Evolutionary conservation across 441 rosid species (phyloP).

Genomic region (Euphorbia celastroides): DNA sequence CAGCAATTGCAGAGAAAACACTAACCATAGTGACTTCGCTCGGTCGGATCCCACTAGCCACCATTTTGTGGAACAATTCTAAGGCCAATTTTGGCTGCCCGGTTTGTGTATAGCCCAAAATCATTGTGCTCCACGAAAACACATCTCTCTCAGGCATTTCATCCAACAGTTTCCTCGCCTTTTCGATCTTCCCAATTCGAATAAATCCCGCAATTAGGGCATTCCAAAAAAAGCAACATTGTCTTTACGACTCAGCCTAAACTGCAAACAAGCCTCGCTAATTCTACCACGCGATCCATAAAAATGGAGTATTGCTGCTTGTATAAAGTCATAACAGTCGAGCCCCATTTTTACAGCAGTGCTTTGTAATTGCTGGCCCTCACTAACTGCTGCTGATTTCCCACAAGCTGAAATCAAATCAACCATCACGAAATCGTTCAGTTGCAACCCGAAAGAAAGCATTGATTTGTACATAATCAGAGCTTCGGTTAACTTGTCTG

Average conservation of each 20-base stretch:
- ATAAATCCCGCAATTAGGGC: constrained; percentile 61
- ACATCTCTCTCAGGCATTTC: constrained; percentile 63
- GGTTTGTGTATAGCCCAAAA: constrained; percentile 59
- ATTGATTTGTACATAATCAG: constrained; percentile 43
- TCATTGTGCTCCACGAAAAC: constrained; percentile 80
- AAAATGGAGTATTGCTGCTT: constrained; percentile 61
- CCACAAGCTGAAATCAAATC: constrained; percentile 72
- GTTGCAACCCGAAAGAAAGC: constrained; percentile 39
- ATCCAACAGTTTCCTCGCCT: constrained; percentile 50
- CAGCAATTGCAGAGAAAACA: constrained; percentile 59
- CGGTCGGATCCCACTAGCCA: constrained; percentile 43
- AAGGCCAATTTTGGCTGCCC: constrained; percentile 50
- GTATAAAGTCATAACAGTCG: constrained; percentile 52
- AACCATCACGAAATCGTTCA: constrained; percentile 64
- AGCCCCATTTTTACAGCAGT: constrained; percentile 49
- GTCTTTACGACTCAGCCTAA: constrained; percentile 42
- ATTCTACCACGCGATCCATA: constrained; percentile 53
- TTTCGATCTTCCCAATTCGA: constrained; percentile 50
- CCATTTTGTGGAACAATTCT: constrained; percentile 52
- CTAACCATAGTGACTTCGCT: constrained; percentile 78
- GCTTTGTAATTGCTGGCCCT: constrained; percentile 63
- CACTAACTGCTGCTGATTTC: constrained; percentile 24
- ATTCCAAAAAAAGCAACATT: constrained; percentile 61
- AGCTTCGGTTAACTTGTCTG: constrained; percentile 50
- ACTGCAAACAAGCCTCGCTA: constrained; percentile 53